Evolutionary conservation across 768 basidiomycete species (phyloP).

Genomic region (Lactifluus pinguis): DNA sequence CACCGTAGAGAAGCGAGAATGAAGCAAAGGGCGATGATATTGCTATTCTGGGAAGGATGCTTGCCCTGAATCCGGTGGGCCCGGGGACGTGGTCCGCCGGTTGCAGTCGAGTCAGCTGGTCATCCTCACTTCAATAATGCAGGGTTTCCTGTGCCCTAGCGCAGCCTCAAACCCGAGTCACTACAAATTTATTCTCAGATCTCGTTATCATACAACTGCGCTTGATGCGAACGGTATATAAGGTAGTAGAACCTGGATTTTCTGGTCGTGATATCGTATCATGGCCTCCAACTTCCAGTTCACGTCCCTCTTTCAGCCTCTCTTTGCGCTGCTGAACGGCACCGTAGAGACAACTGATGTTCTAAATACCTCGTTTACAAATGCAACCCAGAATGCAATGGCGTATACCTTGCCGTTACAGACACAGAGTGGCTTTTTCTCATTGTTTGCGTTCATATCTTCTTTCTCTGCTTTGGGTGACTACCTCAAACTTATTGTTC

Average conservation of each 20-base stretch:
- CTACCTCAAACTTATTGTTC: conserved; percentile 52
- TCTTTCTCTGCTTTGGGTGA: conserved; percentile 50
- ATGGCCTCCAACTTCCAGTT: conserved; percentile 5
- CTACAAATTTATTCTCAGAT: neutral
- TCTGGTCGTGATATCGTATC: neutral
- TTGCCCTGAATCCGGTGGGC: neutral
- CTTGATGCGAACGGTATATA: neutral
- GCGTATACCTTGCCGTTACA: neutral
- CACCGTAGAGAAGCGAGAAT: neutral
- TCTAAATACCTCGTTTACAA: neutral
- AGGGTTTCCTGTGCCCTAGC: neutral
- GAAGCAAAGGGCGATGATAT: neutral
- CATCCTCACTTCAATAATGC: neutral
- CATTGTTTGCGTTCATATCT: conserved; percentile 37
- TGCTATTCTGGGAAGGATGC: neutral
- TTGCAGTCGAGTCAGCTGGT: neutral
- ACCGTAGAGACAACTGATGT: neutral
- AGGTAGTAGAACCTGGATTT: neutral
- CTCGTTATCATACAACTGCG: neutral
- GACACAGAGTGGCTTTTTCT: conserved; percentile 24
- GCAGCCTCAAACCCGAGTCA: neutral
- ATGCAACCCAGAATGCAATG: neutral
- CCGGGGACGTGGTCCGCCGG: too few relatives aligned
- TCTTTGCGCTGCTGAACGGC: conserved; percentile 1
- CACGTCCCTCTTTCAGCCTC: neutral